Conservation (phyloP, 139 green algal genomes). For the Chlorella sp. region DNA sequence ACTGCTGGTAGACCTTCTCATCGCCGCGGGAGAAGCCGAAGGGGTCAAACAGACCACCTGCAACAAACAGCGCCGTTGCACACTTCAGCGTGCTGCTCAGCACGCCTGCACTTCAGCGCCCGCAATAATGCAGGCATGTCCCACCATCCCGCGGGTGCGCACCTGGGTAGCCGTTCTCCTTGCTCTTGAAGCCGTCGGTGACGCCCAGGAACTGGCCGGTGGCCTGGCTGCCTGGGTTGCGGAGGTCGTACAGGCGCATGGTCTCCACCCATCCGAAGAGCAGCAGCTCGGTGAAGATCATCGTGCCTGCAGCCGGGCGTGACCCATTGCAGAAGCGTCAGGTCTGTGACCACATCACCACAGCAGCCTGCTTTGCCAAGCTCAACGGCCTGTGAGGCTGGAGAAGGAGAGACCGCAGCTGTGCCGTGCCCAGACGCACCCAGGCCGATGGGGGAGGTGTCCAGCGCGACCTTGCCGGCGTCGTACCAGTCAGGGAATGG, state of each 20-base stretch:
- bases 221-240: conserved; percentile 79
- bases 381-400: not conserved
- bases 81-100: too few relatives aligned
- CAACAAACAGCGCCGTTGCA: too few relatives aligned
- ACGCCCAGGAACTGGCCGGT: conserved; percentile 81
- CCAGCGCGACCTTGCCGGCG: conserved; percentile 60
- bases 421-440: conserved; percentile 20
- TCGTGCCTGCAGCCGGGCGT: conserved; percentile 23
- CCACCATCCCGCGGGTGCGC: too few relatives aligned
- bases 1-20: conserved; percentile 48
- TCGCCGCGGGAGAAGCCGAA: conserved; percentile 67
- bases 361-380: not conserved
- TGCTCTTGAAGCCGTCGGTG: conserved; percentile 73
- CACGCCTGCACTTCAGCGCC: too few relatives aligned
- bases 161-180: conserved; percentile 68
- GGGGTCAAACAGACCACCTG: conserved; percentile 72
- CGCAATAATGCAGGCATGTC: too few relatives aligned
- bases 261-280: conserved; percentile 73
- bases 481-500: conserved; percentile 64
- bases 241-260: conserved; percentile 75
- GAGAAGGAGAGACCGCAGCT: not conserved
- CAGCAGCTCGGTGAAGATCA: conserved; percentile 61
- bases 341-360: not conserved
- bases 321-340: not conserved
- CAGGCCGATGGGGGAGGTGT: conserved; percentile 60